Evolutionary conservation across 1,139 yeast genomes (phyloP).

Genomic region (Hemisphaericaspora xylanilytica): DNA sequence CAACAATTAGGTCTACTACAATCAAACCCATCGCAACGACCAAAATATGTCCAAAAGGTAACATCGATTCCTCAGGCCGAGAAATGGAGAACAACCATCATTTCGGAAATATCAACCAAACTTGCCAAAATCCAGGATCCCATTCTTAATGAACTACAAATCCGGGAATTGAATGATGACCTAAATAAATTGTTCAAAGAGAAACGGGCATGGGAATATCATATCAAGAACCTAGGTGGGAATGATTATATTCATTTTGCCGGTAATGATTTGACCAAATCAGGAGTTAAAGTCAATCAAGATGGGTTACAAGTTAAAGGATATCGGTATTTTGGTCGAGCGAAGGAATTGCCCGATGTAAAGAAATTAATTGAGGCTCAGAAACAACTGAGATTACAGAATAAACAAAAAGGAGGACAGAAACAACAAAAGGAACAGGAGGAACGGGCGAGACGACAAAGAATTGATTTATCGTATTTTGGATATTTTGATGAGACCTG

Average conservation of each 20-base stretch:
- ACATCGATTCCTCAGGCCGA: slow-evolving; percentile 66
- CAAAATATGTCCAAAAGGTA: slow-evolving; percentile 57
- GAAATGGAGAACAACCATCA: slow-evolving; percentile 65
- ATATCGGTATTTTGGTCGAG: slow-evolving; percentile 78
- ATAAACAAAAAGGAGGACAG: slow-evolving; percentile 13
- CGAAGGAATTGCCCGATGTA: slow-evolving; percentile 77
- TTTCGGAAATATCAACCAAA: slow-evolving; percentile 62
- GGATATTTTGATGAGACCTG: slow-evolving; percentile 41
- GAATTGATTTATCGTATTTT: slow-evolving; percentile 34
- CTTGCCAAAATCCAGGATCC: slow-evolving; percentile 65
- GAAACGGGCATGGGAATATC: slow-evolving; percentile 74
- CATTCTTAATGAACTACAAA: slow-evolving; percentile 54
- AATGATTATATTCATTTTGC: slow-evolving; percentile 49
- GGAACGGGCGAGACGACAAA: slow-evolving; percentile 17
- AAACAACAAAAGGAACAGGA: slow-evolving; percentile 18
- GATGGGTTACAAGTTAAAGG: slow-evolving; percentile 40
- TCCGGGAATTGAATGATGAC: slow-evolving; percentile 75
- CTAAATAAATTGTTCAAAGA: slow-evolving; percentile 68
- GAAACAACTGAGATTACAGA: slow-evolving; percentile 18
- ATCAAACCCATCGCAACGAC: slow-evolving; percentile 57
- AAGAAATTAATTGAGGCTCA: slow-evolving; percentile 46
- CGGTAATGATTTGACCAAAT: slow-evolving; percentile 23
- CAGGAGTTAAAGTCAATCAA: slow-evolving; percentile 23
- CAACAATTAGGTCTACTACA: slow-evolving; percentile 61
- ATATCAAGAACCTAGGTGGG: slow-evolving; percentile 67